These are phyloP conservation scores for Phaeosphaeria sp. DNA, from an alignment of 2,329 filamentous ascomycete genomes.

Conservation along the genomic window DNA sequence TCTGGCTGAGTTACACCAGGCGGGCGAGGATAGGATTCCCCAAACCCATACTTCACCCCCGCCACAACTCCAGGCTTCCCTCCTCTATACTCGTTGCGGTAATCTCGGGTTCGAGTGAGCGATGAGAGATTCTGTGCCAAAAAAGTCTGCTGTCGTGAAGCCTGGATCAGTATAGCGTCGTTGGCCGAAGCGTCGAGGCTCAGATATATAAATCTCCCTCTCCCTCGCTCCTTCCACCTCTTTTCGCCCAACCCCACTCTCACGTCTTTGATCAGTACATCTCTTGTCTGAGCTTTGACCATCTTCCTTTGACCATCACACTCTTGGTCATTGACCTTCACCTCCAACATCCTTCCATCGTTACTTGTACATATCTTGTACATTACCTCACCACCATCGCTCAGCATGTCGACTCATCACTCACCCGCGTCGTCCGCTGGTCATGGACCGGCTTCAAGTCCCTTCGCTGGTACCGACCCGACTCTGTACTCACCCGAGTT, in stretches of 20 bases:
- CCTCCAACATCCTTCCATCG: conserved; percentile 13
- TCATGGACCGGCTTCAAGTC: conserved; percentile 30
- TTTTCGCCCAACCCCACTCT: conserved; percentile 12
- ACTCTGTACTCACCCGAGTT: conserved; percentile 38
- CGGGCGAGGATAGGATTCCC: conserved; percentile 1
- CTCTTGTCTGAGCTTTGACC: conserved; percentile 9
- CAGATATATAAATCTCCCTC: conserved; percentile 17
- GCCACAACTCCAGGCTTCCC: neutral
- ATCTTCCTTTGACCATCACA: conserved; percentile 13
- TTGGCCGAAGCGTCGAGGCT: conserved; percentile 12
- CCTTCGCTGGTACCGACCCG: conserved; percentile 34
- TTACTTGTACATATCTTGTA: conserved; percentile 30
- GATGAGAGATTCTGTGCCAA: conserved; percentile 10
- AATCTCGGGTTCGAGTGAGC: conserved; percentile 1
- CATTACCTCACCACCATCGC: conserved; percentile 22
- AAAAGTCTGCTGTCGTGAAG: conserved; percentile 11
- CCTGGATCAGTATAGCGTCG: conserved; percentile 11
- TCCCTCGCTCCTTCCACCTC: conserved; percentile 20
- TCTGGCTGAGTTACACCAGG: conserved; percentile 6
- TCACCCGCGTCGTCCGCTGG: conserved; percentile 31
- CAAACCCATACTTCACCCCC: conserved; percentile 4
- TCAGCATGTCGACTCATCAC: conserved; percentile 32
- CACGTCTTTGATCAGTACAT: conserved; percentile 13
- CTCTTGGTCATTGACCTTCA: conserved; percentile 17
- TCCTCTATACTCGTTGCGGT: neutral